Evolutionary conservation across 2,329 filamentous ascomycete species (phyloP).

Genomic region (Allantophomopsis lycopodina): DNA sequence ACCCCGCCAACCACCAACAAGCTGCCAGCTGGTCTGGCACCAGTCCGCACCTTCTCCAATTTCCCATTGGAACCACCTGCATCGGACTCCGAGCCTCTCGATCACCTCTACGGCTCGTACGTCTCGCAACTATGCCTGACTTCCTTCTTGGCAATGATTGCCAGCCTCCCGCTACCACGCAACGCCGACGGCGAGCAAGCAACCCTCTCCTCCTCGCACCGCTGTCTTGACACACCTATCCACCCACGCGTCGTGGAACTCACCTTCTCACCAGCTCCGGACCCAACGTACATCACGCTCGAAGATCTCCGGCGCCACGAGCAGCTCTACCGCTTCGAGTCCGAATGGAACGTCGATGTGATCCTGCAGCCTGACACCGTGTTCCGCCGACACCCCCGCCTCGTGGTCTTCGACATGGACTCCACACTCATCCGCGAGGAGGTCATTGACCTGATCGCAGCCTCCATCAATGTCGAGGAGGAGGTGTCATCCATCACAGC

Average conservation of each 20-base stretch:
- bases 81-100: slow-evolving; percentile 41
- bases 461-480: slow-evolving; percentile 67
- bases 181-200: slow-evolving; percentile 22
- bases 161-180: slow-evolving; percentile 39
- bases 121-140: slow-evolving; percentile 52
- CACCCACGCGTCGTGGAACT: slow-evolving; percentile 54
- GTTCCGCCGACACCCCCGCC: slow-evolving; percentile 63
- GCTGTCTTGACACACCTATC: slow-evolving; percentile 46
- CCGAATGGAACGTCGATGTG: slow-evolving; percentile 80
- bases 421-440: slow-evolving; percentile 94
- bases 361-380: slow-evolving; percentile 61
- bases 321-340: slow-evolving; percentile 71
- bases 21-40: slow-evolving; percentile 30
- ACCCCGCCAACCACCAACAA: slow-evolving; percentile 5
- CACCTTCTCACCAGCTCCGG: slow-evolving; percentile 44
- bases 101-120: slow-evolving; percentile 52
- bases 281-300: slow-evolving; percentile 49
- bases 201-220: slow-evolving; percentile 45
- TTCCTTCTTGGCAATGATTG: slow-evolving; percentile 53
- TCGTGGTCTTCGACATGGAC: slow-evolving; percentile 98
- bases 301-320: slow-evolving; percentile 67
- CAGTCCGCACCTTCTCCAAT: slow-evolving; percentile 40
- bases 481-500: slow-evolving; percentile 81
- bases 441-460: slow-evolving; percentile 90
- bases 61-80: slow-evolving; percentile 44